Evolutionary conservation across 1,284 basidiomycete genomes (phyloP).

Genomic region (Kwoniella shivajii): DNA sequence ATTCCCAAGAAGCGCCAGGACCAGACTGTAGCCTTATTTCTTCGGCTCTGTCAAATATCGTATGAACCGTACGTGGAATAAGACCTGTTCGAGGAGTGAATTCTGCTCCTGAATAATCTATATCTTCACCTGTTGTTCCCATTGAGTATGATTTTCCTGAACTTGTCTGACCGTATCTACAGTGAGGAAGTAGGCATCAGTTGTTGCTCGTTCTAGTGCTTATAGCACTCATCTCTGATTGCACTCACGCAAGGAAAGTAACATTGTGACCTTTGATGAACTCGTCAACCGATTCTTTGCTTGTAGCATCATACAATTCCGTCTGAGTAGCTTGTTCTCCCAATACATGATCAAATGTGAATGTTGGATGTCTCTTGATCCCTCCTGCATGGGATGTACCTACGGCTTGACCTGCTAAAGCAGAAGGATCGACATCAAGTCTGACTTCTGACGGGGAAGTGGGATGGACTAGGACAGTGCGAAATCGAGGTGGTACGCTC

Average conservation of each 20-base stretch:
- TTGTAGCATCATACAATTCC: conserved; percentile 79
- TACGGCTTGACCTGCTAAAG: conserved; percentile 57
- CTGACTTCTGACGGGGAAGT: conserved; percentile 67
- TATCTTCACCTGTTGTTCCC: conserved; percentile 77
- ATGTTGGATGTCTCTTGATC: conserved; percentile 74
- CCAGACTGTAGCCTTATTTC: conserved; percentile 74
- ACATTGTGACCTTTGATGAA: conserved; percentile 97
- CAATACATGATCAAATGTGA: conserved; percentile 93
- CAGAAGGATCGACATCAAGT: conserved; percentile 64
- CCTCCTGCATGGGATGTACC: conserved; percentile 61
- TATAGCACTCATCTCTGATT: background rate
- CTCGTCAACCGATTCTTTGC: conserved; percentile 80
- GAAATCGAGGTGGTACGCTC: conserved; percentile 89
- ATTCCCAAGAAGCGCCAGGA: conserved; percentile 63
- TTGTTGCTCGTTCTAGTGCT: background rate
- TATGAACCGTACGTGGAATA: conserved; percentile 91
- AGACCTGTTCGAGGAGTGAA: conserved; percentile 65
- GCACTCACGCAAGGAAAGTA: conserved; percentile 81
- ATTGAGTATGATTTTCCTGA: conserved; percentile 98
- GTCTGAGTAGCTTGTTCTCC: conserved; percentile 78
- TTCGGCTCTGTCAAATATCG: conserved; percentile 78
- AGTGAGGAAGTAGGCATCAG: background rate
- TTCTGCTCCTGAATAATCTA: conserved; percentile 73
- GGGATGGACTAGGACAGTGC: conserved; percentile 81
- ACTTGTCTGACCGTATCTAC: conserved; percentile 84